Percentiles rank a stretch among this genome's conserved stretches.
phyloP scores from a whole-genome alignment of 169 alveolate genomes.

The Plasmodium coatneyi region DNA sequence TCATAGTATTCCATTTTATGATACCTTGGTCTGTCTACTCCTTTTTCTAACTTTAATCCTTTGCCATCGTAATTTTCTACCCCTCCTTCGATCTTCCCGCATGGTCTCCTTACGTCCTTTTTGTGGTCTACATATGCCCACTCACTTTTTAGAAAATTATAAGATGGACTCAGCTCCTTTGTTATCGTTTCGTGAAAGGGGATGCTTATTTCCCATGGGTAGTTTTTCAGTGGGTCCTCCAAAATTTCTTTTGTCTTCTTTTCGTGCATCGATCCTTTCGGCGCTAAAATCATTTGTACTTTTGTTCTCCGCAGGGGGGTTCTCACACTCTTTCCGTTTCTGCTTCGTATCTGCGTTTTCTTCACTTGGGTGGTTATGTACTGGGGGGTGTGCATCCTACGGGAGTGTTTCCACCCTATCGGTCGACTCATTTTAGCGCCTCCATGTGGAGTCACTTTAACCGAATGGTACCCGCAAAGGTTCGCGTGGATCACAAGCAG shows the following conservation, averaged over 20 bases:
- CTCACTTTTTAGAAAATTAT: conserved; percentile 80
- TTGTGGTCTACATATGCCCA: conserved; percentile 86
- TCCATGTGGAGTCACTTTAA: background rate
- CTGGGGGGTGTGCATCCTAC: background rate
- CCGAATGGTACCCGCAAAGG: background rate
- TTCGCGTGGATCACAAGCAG: background rate
- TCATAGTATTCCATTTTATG: conserved; percentile 77
- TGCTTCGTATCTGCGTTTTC: background rate
- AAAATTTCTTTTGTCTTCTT: conserved; percentile 38
- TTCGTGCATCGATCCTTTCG: conserved; percentile 75
- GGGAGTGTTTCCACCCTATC: background rate
- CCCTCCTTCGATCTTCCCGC: conserved; percentile 87
- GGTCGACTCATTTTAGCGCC: background rate
- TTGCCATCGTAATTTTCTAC: conserved; percentile 83
- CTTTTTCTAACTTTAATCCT: conserved; percentile 81
- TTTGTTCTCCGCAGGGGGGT: background rate
- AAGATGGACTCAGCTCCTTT: conserved; percentile 74
- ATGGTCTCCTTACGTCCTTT: conserved; percentile 79
- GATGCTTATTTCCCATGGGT: conserved; percentile 82
- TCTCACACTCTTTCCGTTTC: background rate
- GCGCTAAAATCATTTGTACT: conserved; percentile 57
- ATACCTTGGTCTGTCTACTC: conserved; percentile 83
- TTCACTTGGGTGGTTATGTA: background rate
- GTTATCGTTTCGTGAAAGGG: conserved; percentile 78
- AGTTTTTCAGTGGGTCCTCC: conserved; percentile 28